Percentiles rank a stretch among this genome's conserved stretches.
Conservation (phyloP, 768 basidiomycete species). For the Lactifluus echinatus region DNA sequence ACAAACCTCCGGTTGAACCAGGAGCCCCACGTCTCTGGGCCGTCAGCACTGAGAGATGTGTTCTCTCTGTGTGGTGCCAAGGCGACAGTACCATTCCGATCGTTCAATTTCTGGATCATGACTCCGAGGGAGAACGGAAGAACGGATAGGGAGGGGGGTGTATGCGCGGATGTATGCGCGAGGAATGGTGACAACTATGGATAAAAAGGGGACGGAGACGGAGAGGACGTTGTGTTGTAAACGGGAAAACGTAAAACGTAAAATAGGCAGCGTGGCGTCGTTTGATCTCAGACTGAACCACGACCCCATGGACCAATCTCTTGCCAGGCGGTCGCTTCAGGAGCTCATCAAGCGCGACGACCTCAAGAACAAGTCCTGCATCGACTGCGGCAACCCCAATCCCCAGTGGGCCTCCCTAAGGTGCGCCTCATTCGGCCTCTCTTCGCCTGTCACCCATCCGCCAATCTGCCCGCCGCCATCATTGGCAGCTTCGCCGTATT, state of each 20-base stretch:
- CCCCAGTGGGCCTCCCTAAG: constrained; percentile 92
- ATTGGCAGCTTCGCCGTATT: constrained; percentile 83
- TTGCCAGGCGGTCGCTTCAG: constrained; percentile 62
- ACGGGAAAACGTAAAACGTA: no score
- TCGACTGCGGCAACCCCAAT: constrained; percentile 82
- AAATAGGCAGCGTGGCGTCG: no score
- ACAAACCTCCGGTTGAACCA: constrained; percentile 57
- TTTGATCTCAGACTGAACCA: no score
- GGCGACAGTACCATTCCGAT: constrained; percentile 31
- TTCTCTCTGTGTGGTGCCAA: constrained; percentile 18
- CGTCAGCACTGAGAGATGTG: constrained; percentile 25
- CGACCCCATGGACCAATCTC: constrained; percentile 53
- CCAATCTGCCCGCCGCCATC: constrained; percentile 1
- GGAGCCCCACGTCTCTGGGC: constrained; percentile 59
- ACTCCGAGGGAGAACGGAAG: constrained; percentile 11
- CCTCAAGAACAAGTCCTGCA: constrained; percentile 67
- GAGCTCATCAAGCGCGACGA: constrained; percentile 67
- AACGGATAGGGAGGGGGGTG: constrained; percentile 15
- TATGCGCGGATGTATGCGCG: neutral
- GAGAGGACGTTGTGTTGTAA: no score
- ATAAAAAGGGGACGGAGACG: no score
- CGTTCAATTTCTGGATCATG: constrained; percentile 64
- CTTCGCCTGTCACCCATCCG: neutral
- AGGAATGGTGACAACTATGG: no score
- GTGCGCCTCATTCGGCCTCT: constrained; percentile 29